These are phyloP conservation scores for Euphrasia arctica DNA, from an alignment of 305 asterid genomes.

Conservation along the genomic window DNA sequence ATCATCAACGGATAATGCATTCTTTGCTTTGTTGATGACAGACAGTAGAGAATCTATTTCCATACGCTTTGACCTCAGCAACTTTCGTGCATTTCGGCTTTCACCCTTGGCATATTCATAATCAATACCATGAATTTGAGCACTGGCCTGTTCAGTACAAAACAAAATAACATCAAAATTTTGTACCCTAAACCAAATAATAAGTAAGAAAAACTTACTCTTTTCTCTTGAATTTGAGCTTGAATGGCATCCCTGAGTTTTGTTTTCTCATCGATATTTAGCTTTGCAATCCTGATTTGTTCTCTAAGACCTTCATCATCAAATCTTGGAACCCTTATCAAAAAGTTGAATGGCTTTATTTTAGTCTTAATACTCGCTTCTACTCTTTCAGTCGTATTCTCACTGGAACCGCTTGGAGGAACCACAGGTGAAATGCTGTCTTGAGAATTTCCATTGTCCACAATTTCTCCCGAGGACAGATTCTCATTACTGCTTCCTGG, in stretches of 20 bases:
- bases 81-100: conserved; percentile 57
- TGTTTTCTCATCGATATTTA: conserved; percentile 81
- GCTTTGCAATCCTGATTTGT: conserved; percentile 59
- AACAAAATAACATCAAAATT: conserved; percentile 19
- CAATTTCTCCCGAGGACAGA: conserved; percentile 29
- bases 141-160: conserved; percentile 40
- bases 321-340: conserved; percentile 68
- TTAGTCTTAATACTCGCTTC: conserved; percentile 30
- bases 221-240: conserved; percentile 58
- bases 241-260: conserved; percentile 64
- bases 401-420: conserved; percentile 39
- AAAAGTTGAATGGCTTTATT: conserved; percentile 56
- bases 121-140: conserved; percentile 59
- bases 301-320: conserved; percentile 67
- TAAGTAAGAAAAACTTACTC: conserved; percentile 38
- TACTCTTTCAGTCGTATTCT: conserved; percentile 31
- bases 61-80: conserved; percentile 66
- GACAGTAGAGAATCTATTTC: conserved; percentile 79
- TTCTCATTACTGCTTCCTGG: conserved; percentile 24
- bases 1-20: conserved; percentile 79
- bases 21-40: conserved; percentile 78
- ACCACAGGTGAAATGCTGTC: conserved; percentile 23
- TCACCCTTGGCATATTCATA: conserved; percentile 63
- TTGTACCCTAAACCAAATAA: background rate
- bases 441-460: conserved; percentile 30